Conservation (phyloP, 306 rosid species). For the Medicago ruthenica region DNA sequence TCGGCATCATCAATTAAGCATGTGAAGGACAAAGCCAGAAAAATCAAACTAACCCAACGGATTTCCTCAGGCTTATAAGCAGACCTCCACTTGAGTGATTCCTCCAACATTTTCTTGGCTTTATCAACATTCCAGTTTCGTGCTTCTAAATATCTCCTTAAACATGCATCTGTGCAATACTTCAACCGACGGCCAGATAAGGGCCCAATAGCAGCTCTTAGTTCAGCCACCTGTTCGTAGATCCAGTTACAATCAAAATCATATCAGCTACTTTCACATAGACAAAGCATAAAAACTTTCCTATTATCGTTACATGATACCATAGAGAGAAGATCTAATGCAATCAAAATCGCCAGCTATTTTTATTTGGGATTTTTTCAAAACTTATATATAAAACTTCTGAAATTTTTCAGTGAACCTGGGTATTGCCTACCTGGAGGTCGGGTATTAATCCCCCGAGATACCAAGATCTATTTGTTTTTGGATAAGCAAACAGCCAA, state of each 20-base stretch:
- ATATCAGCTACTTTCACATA: background rate
- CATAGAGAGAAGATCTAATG: background rate
- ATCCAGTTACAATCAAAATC: background rate
- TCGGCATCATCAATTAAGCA: constrained; percentile 9
- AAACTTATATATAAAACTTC: constrained; percentile 13
- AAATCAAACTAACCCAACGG: constrained; percentile 72
- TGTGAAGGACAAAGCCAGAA: background rate
- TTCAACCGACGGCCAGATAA: constrained; percentile 66
- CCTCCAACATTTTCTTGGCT: constrained; percentile 85
- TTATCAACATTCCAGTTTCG: constrained; percentile 82
- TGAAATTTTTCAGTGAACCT: background rate
- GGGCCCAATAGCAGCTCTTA: constrained; percentile 68
- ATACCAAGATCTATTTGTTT: background rate
- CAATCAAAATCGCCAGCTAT: constrained; percentile 29
- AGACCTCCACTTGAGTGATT: constrained; percentile 84
- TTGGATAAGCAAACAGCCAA: background rate
- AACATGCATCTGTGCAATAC: constrained; percentile 78
- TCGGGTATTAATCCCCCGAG: background rate
- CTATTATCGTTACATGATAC: constrained; percentile 24
- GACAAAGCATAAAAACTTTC: background rate
- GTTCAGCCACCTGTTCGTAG: constrained; percentile 67
- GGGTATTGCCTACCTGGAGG: background rate
- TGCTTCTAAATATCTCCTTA: constrained; percentile 82
- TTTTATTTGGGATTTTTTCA: background rate
- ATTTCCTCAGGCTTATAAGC: constrained; percentile 87